Conservation (phyloP, 805 yeast genomes). For the Diddensiella santjacobensis region DNA sequence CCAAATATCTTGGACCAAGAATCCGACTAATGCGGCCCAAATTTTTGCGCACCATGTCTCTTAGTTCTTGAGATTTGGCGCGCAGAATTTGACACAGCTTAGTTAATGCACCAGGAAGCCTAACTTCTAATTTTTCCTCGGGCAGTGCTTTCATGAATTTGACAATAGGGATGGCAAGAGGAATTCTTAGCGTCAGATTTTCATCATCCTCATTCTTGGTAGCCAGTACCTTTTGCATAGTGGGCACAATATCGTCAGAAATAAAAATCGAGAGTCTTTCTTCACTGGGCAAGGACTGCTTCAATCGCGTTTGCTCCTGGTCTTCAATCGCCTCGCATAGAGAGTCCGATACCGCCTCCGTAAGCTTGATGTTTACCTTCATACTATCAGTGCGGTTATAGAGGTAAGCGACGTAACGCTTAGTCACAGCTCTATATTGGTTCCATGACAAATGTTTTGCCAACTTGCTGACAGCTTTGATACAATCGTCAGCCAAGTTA, state of each 20-base stretch:
- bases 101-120: conserved; percentile 79
- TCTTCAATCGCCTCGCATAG: conserved; percentile 9
- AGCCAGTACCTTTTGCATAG: conserved; percentile 52
- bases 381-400: conserved; percentile 45
- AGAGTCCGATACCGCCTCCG: conserved; percentile 24
- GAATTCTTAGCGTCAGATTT: conserved; percentile 70
- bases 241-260: conserved; percentile 55
- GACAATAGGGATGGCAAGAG: conserved; percentile 76
- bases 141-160: conserved; percentile 62
- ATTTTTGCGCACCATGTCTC: conserved; percentile 80
- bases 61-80: conserved; percentile 76
- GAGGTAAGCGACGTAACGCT: conserved; percentile 57
- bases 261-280: conserved; percentile 46
- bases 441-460: conserved; percentile 63
- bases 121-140: conserved; percentile 48
- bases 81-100: conserved; percentile 85
- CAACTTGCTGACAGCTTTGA: conserved; percentile 57
- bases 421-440: conserved; percentile 72
- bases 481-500: conserved; percentile 42
- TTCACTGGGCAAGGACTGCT: conserved; percentile 37
- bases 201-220: conserved; percentile 60
- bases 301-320: conserved; percentile 10
- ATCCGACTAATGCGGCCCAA: conserved; percentile 59
- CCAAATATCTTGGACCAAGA: conserved; percentile 70
- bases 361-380: conserved; percentile 55